These are phyloP conservation scores for Ramaria sp. DNA, from an alignment of 768 basidiomycete genomes.

Conservation along the genomic window DNA sequence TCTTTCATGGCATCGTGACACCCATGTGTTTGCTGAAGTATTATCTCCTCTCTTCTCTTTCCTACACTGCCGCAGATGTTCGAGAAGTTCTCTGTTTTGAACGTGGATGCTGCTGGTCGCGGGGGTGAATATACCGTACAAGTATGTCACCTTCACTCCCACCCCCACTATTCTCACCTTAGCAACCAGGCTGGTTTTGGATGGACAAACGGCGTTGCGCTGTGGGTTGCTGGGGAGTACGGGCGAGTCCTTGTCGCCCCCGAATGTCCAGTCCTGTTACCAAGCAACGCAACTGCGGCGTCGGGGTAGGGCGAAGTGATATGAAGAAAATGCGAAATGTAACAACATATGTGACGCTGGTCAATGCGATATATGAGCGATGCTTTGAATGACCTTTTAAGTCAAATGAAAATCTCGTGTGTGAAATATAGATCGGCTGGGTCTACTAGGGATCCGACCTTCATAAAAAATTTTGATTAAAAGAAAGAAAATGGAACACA, in stretches of 20 bases:
- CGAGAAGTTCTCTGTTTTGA: conserved; percentile 73
- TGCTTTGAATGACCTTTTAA: no score
- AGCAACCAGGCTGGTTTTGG: conserved; percentile 57
- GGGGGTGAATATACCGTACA: conserved; percentile 89
- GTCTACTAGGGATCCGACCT: no score
- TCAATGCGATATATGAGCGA: no score
- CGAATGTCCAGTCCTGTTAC: no score
- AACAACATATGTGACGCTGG: no score
- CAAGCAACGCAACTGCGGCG: no score
- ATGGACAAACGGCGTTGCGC: conserved; percentile 77
- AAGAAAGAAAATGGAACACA: no score
- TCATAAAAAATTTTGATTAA: no score
- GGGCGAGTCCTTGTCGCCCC: conserved; percentile 51
- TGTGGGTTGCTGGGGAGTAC: conserved; percentile 65
- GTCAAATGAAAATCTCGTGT: no score
- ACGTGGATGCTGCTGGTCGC: conserved; percentile 67
- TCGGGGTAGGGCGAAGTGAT: no score
- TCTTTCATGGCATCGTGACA: conserved; percentile 8
- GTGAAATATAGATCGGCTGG: no score
- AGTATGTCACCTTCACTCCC: conserved; percentile 20
- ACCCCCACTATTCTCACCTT: neutral
- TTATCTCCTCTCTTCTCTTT: neutral
- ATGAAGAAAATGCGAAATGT: no score
- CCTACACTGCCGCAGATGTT: conserved; percentile 47
- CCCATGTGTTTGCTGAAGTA: conserved; percentile 1